Base-by-base conservation (phyloP, 2,329 filamentous ascomycete genomes). In the Microcera coccophila region DNA sequence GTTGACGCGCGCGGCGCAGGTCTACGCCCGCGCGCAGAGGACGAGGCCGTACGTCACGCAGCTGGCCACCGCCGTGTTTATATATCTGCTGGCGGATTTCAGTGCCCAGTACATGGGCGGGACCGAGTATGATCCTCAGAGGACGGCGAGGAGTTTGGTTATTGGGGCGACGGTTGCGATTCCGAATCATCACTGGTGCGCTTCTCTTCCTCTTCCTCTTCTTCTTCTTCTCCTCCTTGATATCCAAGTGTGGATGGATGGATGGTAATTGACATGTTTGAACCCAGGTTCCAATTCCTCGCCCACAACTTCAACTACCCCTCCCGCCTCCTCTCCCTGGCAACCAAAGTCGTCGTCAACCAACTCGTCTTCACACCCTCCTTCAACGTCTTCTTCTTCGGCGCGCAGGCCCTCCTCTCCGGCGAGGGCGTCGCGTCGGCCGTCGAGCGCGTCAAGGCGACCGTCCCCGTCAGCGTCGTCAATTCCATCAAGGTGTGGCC, bases 401-500 rank as follows among this genome's bases (percentile, higher is more conserved):
- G 83, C 46, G 76, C 85, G 65, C 88, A 94, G 61, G 84, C 86
- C 1, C 69, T 90, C 4, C 72, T 94, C 2, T 76, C 81, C 0
- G 90, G 89, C 28, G 83, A 85, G 20, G 75, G 73, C 0, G 60
- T 82, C 2, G 61, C 68, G 5, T 84, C 87, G 42, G 78, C 84
- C 1, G 77, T 79, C 63, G 80, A 87, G 55, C 81, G 87, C 39
- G 75, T 96, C 45, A 77, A 76, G 53, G 74, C 81, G 45, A 90
- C 90, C 0, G 84, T 95, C 0, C 89, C 90, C 0, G 74, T 76
- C 18, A 90, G 84, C 59, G 80, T 87, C 60, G 63, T 81, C 60
- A 95, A 93, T 63, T 87, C 84, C 47, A 82, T 83, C 63, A 95
- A 94, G 69, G 66, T 96, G 18, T 96, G 90, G 90, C 91, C 90